These are phyloP conservation scores for Botryotinia convoluta DNA, from an alignment of 2,329 filamentous ascomycete genomes.

Conservation along the genomic window DNA sequence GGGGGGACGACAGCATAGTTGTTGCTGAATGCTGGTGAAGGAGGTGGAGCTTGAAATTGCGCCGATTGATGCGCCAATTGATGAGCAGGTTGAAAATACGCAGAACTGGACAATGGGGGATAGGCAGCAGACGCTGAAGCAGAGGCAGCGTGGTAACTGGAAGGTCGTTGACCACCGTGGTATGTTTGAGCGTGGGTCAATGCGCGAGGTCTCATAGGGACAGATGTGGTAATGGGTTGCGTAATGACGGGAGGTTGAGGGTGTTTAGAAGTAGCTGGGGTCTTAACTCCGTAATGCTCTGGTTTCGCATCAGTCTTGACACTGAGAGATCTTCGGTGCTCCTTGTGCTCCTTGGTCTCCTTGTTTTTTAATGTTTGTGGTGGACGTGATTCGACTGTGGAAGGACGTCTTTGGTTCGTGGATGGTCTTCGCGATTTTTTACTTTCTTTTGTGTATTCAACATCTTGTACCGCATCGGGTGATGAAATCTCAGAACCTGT, in stretches of 20 bases:
- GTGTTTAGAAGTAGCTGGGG: background rate
- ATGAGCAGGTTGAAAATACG: conserved; percentile 11
- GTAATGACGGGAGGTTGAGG: conserved; percentile 15
- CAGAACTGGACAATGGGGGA: conserved; percentile 18
- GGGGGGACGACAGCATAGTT: conserved; percentile 2
- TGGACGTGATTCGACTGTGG: conserved; percentile 9
- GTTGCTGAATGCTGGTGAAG: conserved; percentile 16
- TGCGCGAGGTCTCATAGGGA: conserved; percentile 17
- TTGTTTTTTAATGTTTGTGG: conserved; percentile 8
- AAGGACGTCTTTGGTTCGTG: conserved; percentile 1
- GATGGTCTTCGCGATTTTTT: conserved; percentile 16
- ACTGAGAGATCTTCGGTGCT: conserved; percentile 15
- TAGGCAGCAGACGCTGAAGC: conserved; percentile 1
- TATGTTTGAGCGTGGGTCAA: conserved; percentile 15
- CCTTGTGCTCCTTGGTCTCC: conserved; percentile 13
- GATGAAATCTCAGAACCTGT: conserved; percentile 18
- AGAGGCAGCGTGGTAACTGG: conserved; percentile 14
- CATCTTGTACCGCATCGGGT: conserved; percentile 1
- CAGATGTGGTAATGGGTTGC: background rate
- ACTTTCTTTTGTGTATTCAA: conserved; percentile 5
- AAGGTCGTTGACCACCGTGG: background rate
- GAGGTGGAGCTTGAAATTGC: conserved; percentile 18
- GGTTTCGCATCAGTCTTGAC: conserved; percentile 14
- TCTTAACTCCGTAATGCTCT: conserved; percentile 14
- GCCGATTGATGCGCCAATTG: background rate